Evolutionary conservation across 129 eudicot species (phyloP).

Genomic region (carrot (Daucus carota)): DH1_v3.0 NC_030385.2:26801001-26801500

Average conservation of each 20-base stretch:
- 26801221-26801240: slow-evolving; percentile 54
- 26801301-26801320: slow-evolving; percentile 17
- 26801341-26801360: slow-evolving; percentile 15
- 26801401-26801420: slow-evolving; percentile 26
- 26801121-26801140: slow-evolving; percentile 8
- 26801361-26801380: slow-evolving; percentile 15
- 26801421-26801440: slow-evolving; percentile 10
- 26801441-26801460: slow-evolving; percentile 19
- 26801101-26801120: background rate
- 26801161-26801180: slow-evolving; percentile 4
- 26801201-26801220: slow-evolving; percentile 27
- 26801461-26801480: slow-evolving; percentile 27
- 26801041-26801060: background rate
- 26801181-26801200: background rate
- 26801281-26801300: slow-evolving; percentile 24
- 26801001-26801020: background rate
- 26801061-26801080: background rate
- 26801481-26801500: slow-evolving; percentile 35
- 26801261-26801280: slow-evolving; percentile 34
- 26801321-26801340: slow-evolving; percentile 19
- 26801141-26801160: slow-evolving; percentile 18
- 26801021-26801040: slow-evolving; percentile 5
- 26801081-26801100: background rate
- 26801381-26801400: slow-evolving; percentile 36
- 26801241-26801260: slow-evolving; percentile 25